phyloP scores from a whole-genome alignment of 1,284 basidiomycete genomes.

The Puccinia sorghi region DNA sequence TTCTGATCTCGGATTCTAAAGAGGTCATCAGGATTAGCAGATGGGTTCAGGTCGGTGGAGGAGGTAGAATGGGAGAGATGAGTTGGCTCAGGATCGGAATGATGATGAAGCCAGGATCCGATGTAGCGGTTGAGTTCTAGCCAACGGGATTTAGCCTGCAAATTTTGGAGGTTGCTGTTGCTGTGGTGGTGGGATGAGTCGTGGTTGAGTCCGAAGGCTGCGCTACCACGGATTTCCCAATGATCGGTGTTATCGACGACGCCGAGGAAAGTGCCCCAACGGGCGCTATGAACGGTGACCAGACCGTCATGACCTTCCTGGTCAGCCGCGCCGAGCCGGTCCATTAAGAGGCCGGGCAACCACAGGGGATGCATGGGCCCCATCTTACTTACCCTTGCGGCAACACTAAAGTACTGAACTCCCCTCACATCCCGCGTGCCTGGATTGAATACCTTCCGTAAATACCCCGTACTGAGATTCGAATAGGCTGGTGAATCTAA shows the following conservation, averaged over 20 bases:
- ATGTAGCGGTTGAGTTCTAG: constrained; percentile 42
- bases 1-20: constrained; percentile 14
- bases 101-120: constrained; percentile 26
- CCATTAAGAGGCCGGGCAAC: constrained; percentile 91
- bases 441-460: constrained; percentile 87
- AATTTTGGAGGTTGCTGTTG: neutral
- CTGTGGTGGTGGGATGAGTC: neutral
- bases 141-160: constrained; percentile 26
- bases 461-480: constrained; percentile 84
- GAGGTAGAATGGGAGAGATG: neutral
- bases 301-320: constrained; percentile 92
- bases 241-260: constrained; percentile 89
- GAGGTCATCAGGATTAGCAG: neutral
- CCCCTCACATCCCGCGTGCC: constrained; percentile 73
- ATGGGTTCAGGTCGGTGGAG: neutral
- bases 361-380: constrained; percentile 91
- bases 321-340: constrained; percentile 66
- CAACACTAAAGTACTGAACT: constrained; percentile 90
- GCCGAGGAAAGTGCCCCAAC: constrained; percentile 87
- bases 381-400: constrained; percentile 69
- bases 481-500: constrained; percentile 97
- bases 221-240: constrained; percentile 87
- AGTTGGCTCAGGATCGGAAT: neutral
- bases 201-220: constrained; percentile 60
- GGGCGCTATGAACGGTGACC: constrained; percentile 82